Percentiles rank a stretch among this genome's conserved stretches.
These are phyloP conservation scores for Trebouxia gelatinosa DNA, from an alignment of 163 green algal genomes.

Conservation along the genomic window DNA sequence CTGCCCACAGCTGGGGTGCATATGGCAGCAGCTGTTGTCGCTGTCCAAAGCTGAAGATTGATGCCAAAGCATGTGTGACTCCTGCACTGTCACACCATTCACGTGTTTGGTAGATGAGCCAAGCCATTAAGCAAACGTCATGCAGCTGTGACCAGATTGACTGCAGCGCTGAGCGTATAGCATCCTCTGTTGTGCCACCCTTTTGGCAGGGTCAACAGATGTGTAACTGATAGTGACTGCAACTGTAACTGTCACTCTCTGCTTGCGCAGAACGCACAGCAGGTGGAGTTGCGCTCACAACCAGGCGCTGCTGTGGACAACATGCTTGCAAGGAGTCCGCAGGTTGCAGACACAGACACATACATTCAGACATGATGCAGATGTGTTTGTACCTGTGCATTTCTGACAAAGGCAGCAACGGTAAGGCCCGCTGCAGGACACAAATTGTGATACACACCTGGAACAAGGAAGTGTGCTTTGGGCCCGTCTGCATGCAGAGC, in stretches of 20 bases:
- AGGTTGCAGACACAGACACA: not conserved
- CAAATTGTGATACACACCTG: constrained; percentile 36
- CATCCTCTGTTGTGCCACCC: too few species aligned
- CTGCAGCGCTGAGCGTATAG: too few species aligned
- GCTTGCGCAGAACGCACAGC: too few species aligned
- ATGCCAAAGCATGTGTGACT: constrained; percentile 53
- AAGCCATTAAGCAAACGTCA: not conserved
- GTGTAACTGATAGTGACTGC: too few species aligned
- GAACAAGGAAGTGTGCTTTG: constrained; percentile 58
- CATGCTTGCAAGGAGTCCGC: not conserved
- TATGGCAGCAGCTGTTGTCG: constrained; percentile 51
- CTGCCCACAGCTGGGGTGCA: constrained; percentile 37
- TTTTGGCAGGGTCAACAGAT: too few species aligned
- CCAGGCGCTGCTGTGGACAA: too few species aligned
- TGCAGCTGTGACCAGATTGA: not conserved
- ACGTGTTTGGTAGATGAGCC: too few species aligned
- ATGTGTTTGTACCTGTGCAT: not conserved
- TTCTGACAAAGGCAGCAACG: not conserved
- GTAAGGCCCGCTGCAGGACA: not conserved
- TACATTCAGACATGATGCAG: not conserved
- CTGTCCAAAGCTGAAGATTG: constrained; percentile 71
- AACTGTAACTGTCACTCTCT: too few species aligned
- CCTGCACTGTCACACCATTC: too few species aligned
- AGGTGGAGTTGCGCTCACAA: too few species aligned
- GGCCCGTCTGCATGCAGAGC: constrained; percentile 37